Conservation (phyloP, 495 filamentous ascomycete species). For the Hypoxylon lienhwacheense region DNA sequence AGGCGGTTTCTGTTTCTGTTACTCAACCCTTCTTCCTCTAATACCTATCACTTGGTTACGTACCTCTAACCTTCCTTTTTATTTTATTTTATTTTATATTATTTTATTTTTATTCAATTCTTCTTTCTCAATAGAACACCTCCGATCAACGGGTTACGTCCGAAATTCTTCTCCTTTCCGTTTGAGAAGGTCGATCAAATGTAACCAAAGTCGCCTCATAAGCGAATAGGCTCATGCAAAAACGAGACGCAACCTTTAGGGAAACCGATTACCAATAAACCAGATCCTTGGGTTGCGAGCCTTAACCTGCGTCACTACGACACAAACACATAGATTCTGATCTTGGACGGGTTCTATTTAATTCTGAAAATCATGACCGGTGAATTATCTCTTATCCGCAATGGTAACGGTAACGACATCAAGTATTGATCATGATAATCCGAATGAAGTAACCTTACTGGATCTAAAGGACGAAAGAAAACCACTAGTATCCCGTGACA, state of each 20-base stretch:
- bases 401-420: slow-evolving; percentile 1
- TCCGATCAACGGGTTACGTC: slow-evolving; percentile 30
- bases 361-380: slow-evolving; percentile 2
- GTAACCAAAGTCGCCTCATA: slow-evolving; percentile 16
- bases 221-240: slow-evolving; percentile 21
- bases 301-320: slow-evolving; percentile 19
- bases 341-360: neutral
- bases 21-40: slow-evolving; percentile 23
- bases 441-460: neutral
- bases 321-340: slow-evolving; percentile 8
- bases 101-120: too few species aligned
- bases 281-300: slow-evolving; percentile 25
- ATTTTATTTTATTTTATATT: too few species aligned
- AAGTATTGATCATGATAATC: too few species aligned
- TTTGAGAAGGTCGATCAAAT: slow-evolving; percentile 17
- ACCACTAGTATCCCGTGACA: slow-evolving; percentile 1
- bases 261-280: slow-evolving; percentile 28
- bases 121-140: slow-evolving; percentile 3
- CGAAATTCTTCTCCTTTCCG: slow-evolving; percentile 9
- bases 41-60: too few species aligned
- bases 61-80: too few species aligned
- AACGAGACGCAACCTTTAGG: slow-evolving; percentile 13
- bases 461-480: slow-evolving; percentile 2
- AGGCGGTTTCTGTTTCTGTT: slow-evolving; percentile 27
- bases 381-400: slow-evolving; percentile 1